A percentile compares a stretch with the other conserved stretches of the same genome.
Evolutionary conservation across 2,329 filamentous ascomycete genomes (phyloP).

Genomic region (Pleoardoris graminearum): DNA sequence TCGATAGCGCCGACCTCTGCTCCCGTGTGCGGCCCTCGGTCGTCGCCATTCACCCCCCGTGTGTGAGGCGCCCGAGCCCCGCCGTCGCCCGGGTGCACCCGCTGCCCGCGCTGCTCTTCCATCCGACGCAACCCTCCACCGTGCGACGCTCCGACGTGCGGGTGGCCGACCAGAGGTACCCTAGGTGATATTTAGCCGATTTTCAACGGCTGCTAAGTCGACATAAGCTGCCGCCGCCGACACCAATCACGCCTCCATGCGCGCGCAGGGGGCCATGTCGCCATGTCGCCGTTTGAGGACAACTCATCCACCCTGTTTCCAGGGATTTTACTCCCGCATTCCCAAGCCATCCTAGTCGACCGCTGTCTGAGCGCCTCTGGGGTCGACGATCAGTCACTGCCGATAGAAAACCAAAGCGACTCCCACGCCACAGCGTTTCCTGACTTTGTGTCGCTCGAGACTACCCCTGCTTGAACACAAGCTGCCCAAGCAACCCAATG

Average conservation of each 20-base stretch:
- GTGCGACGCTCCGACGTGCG: not conserved
- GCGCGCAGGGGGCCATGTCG: not conserved
- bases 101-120: not conserved
- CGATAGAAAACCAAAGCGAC: slow-evolving; percentile 43
- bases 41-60: too few species aligned
- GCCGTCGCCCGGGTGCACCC: not conserved
- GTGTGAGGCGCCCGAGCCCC: not conserved
- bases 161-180: not conserved
- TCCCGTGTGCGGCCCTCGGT: too few species aligned
- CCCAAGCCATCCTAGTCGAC: slow-evolving; percentile 13
- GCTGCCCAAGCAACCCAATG: slow-evolving; percentile 44
- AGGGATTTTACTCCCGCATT: slow-evolving; percentile 6
- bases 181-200: slow-evolving; percentile 4
- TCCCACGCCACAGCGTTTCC: slow-evolving; percentile 46
- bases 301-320: slow-evolving; percentile 8
- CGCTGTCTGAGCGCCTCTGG: slow-evolving; percentile 37
- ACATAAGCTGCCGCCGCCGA: slow-evolving; percentile 1
- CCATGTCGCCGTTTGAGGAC: slow-evolving; percentile 8
- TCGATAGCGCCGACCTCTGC: not conserved
- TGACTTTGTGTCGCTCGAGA: slow-evolving; percentile 44
- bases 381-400: slow-evolving; percentile 4
- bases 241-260: not conserved
- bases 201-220: slow-evolving; percentile 3
- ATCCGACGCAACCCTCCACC: not conserved
- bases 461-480: slow-evolving; percentile 44